A percentile compares a stretch with the other conserved stretches of the same genome.
phyloP scores from a whole-genome alignment of 2,329 filamentous ascomycete species.

The Cytospora piceae region DNA sequence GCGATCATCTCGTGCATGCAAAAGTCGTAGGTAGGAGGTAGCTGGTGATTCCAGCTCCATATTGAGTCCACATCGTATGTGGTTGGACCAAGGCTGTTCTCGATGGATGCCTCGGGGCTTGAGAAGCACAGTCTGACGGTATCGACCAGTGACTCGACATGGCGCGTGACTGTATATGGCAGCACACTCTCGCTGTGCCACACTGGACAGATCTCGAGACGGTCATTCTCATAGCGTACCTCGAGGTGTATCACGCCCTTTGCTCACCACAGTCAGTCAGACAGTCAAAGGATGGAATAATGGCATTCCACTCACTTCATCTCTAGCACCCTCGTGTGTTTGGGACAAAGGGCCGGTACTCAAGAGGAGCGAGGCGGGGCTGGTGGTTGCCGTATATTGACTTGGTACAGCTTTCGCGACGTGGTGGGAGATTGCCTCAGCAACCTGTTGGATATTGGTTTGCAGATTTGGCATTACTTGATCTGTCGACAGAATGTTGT shows the following conservation, averaged over 20 bases:
- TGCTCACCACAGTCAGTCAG: slow-evolving; percentile 11
- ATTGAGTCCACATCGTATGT: slow-evolving; percentile 40
- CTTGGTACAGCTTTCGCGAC: slow-evolving; percentile 28
- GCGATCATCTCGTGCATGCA: slow-evolving; percentile 53
- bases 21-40: slow-evolving; percentile 47
- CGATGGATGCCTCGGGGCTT: slow-evolving; percentile 37
- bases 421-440: slow-evolving; percentile 36
- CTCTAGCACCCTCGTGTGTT: slow-evolving; percentile 27
- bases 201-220: slow-evolving; percentile 43
- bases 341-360: slow-evolving; percentile 31
- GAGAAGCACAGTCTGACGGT: slow-evolving; percentile 42
- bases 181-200: slow-evolving; percentile 48
- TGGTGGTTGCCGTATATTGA: background rate
- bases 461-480: slow-evolving; percentile 39
- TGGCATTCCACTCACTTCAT: slow-evolving; percentile 34
- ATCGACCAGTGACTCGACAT: slow-evolving; percentile 48
- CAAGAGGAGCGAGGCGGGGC: slow-evolving; percentile 26
- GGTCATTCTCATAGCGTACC: slow-evolving; percentile 35
- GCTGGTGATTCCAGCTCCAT: slow-evolving; percentile 51
- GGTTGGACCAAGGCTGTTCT: slow-evolving; percentile 40
- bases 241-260: slow-evolving; percentile 42
- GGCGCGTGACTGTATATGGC: slow-evolving; percentile 46
- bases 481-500: slow-evolving; percentile 36
- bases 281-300: no score
- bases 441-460: slow-evolving; percentile 37